Evolutionary conservation across 139 green algal species (phyloP).

Genomic region (Ettlia oleoabundans): DNA sequence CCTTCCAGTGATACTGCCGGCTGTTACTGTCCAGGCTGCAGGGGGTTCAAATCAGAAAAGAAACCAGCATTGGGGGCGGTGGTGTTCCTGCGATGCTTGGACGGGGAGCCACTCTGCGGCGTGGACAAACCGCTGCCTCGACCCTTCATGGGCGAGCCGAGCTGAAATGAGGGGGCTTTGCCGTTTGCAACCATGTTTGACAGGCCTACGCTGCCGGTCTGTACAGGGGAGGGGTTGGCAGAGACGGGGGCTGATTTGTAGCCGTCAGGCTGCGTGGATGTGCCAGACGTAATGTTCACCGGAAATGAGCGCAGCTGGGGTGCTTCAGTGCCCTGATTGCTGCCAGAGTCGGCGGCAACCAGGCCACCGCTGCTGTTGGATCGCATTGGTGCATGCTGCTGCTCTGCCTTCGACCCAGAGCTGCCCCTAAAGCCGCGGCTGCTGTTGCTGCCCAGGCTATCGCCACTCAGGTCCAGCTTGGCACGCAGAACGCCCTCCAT

Average conservation of each 20-base stretch:
- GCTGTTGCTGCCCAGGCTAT: neutral
- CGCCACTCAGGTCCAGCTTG: conserved; percentile 1
- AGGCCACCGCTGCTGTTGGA: neutral
- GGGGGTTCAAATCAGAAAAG: conserved; percentile 18
- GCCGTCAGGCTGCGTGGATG: neutral
- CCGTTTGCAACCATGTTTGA: neutral
- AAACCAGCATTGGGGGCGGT: conserved; percentile 14
- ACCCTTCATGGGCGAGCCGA: neutral
- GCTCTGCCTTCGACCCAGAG: neutral
- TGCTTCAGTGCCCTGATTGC: no score
- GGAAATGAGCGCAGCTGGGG: conserved; percentile 11
- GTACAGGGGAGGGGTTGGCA: neutral
- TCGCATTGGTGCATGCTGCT: neutral
- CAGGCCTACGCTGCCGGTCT: neutral
- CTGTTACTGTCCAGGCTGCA: neutral
- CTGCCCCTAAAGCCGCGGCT: neutral
- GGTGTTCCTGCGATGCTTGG: neutral
- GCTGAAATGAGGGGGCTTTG: neutral
- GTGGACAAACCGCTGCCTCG: neutral
- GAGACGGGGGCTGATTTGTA: neutral
- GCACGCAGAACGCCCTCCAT: neutral
- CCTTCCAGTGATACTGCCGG: neutral
- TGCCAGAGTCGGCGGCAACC: no score
- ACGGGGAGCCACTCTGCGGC: neutral
- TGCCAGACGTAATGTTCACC: neutral